These are phyloP conservation scores for Rosa lucieae DNA, from an alignment of 306 rosid species.

Conservation along the genomic window DNA sequence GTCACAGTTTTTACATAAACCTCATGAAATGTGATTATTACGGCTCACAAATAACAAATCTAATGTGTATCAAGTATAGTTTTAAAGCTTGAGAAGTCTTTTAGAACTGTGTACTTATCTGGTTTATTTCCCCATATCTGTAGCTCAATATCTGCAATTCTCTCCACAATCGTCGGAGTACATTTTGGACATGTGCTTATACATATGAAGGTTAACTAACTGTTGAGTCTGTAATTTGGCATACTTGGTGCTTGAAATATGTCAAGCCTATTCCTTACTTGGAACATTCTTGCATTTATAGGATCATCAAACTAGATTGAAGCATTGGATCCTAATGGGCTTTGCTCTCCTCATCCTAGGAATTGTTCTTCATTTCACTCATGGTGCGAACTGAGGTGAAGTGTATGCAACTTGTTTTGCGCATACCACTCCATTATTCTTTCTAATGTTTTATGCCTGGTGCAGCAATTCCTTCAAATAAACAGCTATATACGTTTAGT, in stretches of 20 bases:
- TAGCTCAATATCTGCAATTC: slow-evolving; percentile 87
- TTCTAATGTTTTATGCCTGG: slow-evolving; percentile 15
- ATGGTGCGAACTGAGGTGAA: slow-evolving; percentile 51
- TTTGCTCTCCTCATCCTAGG: slow-evolving; percentile 60
- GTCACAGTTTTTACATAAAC: neutral
- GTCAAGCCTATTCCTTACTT: slow-evolving; percentile 18
- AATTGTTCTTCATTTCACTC: slow-evolving; percentile 76
- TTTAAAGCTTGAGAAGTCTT: slow-evolving; percentile 10
- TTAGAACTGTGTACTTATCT: slow-evolving; percentile 11
- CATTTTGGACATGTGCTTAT: slow-evolving; percentile 85
- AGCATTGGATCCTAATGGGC: slow-evolving; percentile 73
- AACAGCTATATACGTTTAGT: slow-evolving; percentile 78
- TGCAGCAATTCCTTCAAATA: slow-evolving; percentile 85
- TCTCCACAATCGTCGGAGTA: slow-evolving; percentile 76
- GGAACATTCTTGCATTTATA: slow-evolving; percentile 21
- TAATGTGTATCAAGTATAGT: neutral
- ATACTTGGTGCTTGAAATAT: slow-evolving; percentile 7
- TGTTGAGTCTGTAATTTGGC: slow-evolving; percentile 12
- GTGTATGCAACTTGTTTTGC: slow-evolving; percentile 12
- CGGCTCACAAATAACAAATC: neutral
- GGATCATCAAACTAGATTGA: slow-evolving; percentile 73
- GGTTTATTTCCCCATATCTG: slow-evolving; percentile 43
- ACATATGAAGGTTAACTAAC: slow-evolving; percentile 62
- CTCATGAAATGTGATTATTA: neutral
- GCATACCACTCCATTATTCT: slow-evolving; percentile 5